phyloP scores from a whole-genome alignment of 1,284 basidiomycete genomes.

The Naganishia sp. region DNA sequence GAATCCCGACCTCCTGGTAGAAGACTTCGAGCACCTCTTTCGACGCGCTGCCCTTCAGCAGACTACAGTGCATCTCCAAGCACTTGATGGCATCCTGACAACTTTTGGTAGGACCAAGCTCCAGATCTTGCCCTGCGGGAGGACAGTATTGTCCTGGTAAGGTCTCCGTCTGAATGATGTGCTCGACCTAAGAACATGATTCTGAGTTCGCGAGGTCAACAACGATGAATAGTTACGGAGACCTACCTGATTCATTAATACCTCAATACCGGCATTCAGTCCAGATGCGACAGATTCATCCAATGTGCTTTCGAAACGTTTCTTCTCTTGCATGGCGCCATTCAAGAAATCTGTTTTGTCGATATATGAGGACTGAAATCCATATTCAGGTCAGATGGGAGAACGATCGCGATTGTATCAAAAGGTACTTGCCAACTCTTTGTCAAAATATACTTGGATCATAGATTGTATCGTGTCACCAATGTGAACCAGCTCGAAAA shows the following conservation, averaged over 20 bases:
- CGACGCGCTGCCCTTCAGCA: constrained; percentile 88
- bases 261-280: constrained; percentile 90
- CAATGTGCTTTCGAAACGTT: constrained; percentile 84
- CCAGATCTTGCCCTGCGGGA: constrained; percentile 69
- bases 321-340: constrained; percentile 91
- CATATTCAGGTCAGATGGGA: constrained; percentile 3
- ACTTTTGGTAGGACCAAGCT: constrained; percentile 80
- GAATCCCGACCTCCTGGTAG: constrained; percentile 92
- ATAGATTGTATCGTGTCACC: constrained; percentile 97
- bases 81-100: constrained; percentile 83
- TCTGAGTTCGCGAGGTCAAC: not conserved
- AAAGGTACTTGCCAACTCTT: constrained; percentile 68
- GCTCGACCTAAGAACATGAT: constrained; percentile 72
- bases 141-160: constrained; percentile 88
- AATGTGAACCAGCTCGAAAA: constrained; percentile 95
- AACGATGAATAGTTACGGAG: too few relatives aligned
- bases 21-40: constrained; percentile 97
- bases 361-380: constrained; percentile 72
- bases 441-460: constrained; percentile 97
- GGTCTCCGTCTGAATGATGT: constrained; percentile 81
- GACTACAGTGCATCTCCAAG: constrained; percentile 82
- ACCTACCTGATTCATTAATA: constrained; percentile 87
- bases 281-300: constrained; percentile 93
- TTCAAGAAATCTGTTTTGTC: constrained; percentile 93
- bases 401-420: not conserved